Conservation (phyloP, 2,329 filamentous ascomycete genomes). For the Coniochaeta pulveracea region DNA sequence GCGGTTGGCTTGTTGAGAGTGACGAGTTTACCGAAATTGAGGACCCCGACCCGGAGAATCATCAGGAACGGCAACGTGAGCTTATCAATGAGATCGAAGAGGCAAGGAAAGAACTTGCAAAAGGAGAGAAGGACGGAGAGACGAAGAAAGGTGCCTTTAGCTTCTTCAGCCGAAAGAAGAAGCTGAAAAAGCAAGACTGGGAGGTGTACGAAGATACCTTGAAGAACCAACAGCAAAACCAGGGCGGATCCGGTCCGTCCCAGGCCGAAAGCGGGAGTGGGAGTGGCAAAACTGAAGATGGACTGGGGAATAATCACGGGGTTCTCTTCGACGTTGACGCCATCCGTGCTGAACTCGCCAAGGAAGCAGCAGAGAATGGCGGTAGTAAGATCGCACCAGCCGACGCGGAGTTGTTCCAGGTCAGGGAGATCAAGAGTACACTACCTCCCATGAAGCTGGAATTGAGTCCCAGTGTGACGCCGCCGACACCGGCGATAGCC, state of each 20-base stretch:
- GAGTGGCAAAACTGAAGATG: slow-evolving; percentile 31
- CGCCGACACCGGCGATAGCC: slow-evolving; percentile 17
- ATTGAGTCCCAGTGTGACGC: slow-evolving; percentile 21
- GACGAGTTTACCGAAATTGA: slow-evolving; percentile 96
- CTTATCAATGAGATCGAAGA: slow-evolving; percentile 96
- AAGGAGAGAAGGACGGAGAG: slow-evolving; percentile 52
- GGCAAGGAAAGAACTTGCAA: slow-evolving; percentile 76
- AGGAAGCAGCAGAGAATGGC: slow-evolving; percentile 37
- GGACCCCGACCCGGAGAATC: slow-evolving; percentile 91
- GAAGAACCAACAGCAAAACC: slow-evolving; percentile 19
- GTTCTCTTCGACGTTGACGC: slow-evolving; percentile 94
- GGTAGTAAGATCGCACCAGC: slow-evolving; percentile 17
- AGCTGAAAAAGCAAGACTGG: slow-evolving; percentile 75
- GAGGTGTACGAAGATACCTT: slow-evolving; percentile 75
- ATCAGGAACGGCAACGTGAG: slow-evolving; percentile 76
- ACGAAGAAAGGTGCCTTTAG: slow-evolving; percentile 45
- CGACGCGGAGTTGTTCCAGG: slow-evolving; percentile 35
- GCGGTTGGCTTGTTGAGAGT: slow-evolving; percentile 83
- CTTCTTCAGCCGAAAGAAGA: slow-evolving; percentile 76
- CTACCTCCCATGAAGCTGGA: slow-evolving; percentile 82
- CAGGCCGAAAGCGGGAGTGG: slow-evolving; percentile 13
- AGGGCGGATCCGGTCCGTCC: slow-evolving; percentile 10
- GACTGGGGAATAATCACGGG: slow-evolving; percentile 40
- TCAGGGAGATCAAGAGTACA: slow-evolving; percentile 78
- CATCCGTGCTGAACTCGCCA: slow-evolving; percentile 74